Percentiles rank a stretch among this genome's conserved stretches.
phyloP scores from a whole-genome alignment of 345 rosid species.

The Anacardium occidentale region DNA sequence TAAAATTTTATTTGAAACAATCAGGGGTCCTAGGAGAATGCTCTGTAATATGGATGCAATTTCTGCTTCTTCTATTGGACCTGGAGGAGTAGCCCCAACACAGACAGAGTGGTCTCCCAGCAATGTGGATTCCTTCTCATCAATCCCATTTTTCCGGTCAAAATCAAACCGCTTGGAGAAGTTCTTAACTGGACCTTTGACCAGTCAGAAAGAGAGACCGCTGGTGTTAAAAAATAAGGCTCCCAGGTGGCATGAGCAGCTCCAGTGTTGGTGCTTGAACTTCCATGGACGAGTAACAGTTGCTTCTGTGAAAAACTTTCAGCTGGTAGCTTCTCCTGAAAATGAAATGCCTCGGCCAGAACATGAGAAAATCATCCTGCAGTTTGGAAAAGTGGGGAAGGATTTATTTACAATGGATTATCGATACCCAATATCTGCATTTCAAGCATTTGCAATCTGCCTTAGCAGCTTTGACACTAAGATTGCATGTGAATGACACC shows the following conservation, averaged over 20 bases:
- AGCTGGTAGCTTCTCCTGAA: constrained; percentile 56
- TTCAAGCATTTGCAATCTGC: constrained; percentile 80
- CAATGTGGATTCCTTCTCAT: constrained; percentile 29
- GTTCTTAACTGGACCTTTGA: constrained; percentile 32
- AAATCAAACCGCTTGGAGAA: constrained; percentile 41
- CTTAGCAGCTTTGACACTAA: constrained; percentile 78
- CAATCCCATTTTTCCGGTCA: constrained; percentile 44
- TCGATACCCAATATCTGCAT: constrained; percentile 67
- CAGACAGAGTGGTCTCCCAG: constrained; percentile 34
- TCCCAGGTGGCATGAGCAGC: constrained; percentile 86
- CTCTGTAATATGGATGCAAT: constrained; percentile 55
- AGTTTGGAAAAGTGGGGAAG: constrained; percentile 78
- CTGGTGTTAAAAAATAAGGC: constrained; percentile 62
- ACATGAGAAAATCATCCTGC: constrained; percentile 61
- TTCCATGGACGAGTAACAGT: constrained; percentile 76
- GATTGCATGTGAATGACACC: constrained; percentile 68
- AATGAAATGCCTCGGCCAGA: constrained; percentile 40
- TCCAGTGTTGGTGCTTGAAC: constrained; percentile 79
- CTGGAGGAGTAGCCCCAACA: constrained; percentile 49
- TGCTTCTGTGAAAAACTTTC: constrained; percentile 80
- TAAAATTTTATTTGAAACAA: not conserved
- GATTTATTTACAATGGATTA: constrained; percentile 82
- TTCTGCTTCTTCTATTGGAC: constrained; percentile 47
- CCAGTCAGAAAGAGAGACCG: constrained; percentile 35
- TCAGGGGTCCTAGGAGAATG: constrained; percentile 86